Evolutionary conservation across 1,284 basidiomycete genomes (phyloP).

Genomic region (Spongiforma sp.): DNA sequence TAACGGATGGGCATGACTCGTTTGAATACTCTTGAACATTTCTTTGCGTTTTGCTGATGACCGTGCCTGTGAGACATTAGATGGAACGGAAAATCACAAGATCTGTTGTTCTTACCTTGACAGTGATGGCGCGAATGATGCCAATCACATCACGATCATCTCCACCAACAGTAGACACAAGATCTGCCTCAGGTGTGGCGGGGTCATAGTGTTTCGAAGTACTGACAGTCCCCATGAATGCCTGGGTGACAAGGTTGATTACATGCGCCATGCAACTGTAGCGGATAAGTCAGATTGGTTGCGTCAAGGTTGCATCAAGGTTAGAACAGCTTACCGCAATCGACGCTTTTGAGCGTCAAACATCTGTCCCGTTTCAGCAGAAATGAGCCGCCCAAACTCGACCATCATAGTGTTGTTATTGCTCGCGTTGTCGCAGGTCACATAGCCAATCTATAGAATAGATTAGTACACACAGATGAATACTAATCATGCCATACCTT

Average conservation of each 20-base stretch:
- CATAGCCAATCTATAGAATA: conserved; percentile 2
- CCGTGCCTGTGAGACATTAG: not conserved
- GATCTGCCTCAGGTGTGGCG: not conserved
- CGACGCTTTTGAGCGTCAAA: not conserved
- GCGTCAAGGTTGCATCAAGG: not conserved
- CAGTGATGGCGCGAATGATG: not conserved
- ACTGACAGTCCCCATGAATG: not conserved
- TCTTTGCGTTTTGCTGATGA: not conserved
- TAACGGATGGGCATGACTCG: not conserved
- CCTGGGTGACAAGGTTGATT: not conserved
- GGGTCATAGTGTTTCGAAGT: not conserved
- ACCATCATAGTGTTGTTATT: conserved; percentile 12
- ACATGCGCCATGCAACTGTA: not conserved
- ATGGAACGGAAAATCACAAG: not conserved
- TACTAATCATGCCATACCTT: not conserved
- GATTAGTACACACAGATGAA: not conserved
- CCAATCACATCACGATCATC: not conserved
- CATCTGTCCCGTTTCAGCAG: not conserved
- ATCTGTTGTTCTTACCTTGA: not conserved
- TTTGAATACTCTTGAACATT: not conserved
- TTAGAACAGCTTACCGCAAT: not conserved
- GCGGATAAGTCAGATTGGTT: not conserved
- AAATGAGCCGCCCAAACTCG: not conserved
- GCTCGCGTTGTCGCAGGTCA: conserved; percentile 4
- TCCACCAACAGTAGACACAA: not conserved